Conservation (phyloP, 352 stramenopile genomes). For the Globisporangium spinosum region DNA sequence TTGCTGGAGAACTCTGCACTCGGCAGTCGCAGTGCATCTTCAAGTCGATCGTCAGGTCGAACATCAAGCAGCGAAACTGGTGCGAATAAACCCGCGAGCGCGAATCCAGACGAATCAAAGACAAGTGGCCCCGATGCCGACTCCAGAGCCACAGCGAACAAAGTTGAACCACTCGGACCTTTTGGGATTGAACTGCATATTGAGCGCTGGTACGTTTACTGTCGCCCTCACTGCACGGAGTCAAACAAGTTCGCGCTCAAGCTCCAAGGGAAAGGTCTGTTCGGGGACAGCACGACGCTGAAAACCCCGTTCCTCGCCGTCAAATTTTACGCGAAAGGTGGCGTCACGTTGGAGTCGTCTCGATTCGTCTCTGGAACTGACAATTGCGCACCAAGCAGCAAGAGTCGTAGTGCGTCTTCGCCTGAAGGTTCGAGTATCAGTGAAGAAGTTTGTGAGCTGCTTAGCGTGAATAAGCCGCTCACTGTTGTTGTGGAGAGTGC, state of each 20-base stretch:
- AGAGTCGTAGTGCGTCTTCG: not conserved
- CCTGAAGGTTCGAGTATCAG: not conserved
- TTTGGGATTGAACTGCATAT: conserved; percentile 44
- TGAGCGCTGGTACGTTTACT: conserved; percentile 55
- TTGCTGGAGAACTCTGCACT: conserved; percentile 29
- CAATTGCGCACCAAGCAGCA: not conserved
- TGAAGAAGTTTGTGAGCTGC: conserved; percentile 45
- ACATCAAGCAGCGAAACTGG: conserved; percentile 19
- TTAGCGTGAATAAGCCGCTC: conserved; percentile 28
- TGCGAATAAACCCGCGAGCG: not conserved
- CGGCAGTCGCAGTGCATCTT: conserved; percentile 20
- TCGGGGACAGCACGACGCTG: conserved; percentile 40
- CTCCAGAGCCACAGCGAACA: not conserved
- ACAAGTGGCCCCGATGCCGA: not conserved
- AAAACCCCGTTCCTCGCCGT: conserved; percentile 28
- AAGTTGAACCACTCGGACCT: conserved; percentile 7
- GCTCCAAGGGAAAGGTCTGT: conserved; percentile 34
- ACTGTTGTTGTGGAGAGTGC: conserved; percentile 42
- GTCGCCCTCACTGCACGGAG: conserved; percentile 40
- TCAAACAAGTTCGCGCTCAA: conserved; percentile 41
- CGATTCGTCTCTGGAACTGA: conserved; percentile 20
- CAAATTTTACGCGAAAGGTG: conserved; percentile 34
- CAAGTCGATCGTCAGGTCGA: conserved; percentile 30
- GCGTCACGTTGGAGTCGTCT: conserved; percentile 40
- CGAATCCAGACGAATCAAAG: not conserved